Evolutionary conservation across 768 basidiomycete genomes (phyloP), one percentile per base, ranked within the genome.

Genomic region (Mycena indigotica): DNA sequence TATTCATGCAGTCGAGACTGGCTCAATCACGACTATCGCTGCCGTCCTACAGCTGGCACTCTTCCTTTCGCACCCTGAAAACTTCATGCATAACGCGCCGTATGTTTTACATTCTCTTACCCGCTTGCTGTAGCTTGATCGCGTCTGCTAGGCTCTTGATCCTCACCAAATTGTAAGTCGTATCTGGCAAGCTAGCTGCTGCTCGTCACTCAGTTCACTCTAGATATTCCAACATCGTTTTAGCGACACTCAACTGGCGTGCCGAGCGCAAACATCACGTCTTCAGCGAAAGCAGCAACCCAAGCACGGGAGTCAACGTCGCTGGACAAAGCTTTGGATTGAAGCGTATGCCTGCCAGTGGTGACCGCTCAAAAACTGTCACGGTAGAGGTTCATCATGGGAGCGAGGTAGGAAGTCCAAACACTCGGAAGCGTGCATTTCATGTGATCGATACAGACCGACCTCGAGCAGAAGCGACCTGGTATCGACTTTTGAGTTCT

Each of bases 1-100:
- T 12, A 35, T 30, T 6, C 26, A 59, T n/a, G 41, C 49, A 15
- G 58, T 56, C 12, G 50, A 59, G 25, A 62, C 58, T 10, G 61
- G 61, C 32, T 39, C 55, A 3, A 32, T 62, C 5, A 59, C 61
- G 2, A 28, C 50, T n/a, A 30, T 62, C 8, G 45, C 35, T 5
- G 61, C 61, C 10, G 28, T 35, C 24, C 2, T 28, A 0, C 53
- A 62, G 3, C 28, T 62, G 6, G 38, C 50, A 2, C 54, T 62
- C 3, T 62, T 62, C 39, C 29, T 62, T 13, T 2, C 28, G 8
- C 58, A 25, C 30, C 46, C 57, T 3, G 10, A 28, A 19, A 55
- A 53, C 30, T 39, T 50, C 17, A 32, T 62, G 6, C 53, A 58
- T 41, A 19, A 40, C 6, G 16, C 23, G 6, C 41, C 46, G 61